Evolutionary conservation across 2,329 filamentous ascomycete genomes (phyloP).

Genomic region (Aureobasidium pullulans): DNA sequence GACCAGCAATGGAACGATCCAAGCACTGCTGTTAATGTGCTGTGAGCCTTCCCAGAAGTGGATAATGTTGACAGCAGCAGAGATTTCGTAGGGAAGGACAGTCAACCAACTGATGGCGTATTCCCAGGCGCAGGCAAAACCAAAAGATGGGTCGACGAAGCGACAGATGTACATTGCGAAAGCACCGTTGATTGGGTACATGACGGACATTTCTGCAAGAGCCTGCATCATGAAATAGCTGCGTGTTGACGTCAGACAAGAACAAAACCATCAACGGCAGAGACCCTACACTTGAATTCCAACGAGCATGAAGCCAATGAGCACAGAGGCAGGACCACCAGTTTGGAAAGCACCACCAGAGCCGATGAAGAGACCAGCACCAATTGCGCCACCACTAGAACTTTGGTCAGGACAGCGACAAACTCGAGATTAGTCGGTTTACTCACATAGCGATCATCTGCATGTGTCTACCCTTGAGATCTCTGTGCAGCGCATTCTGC

Average conservation of each 20-base stretch:
- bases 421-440: not conserved
- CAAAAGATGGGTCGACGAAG: conserved; percentile 37
- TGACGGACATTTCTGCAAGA: conserved; percentile 30
- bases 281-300: conserved; percentile 19
- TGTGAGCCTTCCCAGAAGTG: conserved; percentile 16
- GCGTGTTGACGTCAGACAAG: conserved; percentile 21
- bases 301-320: not conserved
- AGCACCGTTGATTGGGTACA: conserved; percentile 32
- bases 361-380: conserved; percentile 49
- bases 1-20: conserved; percentile 26
- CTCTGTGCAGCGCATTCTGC: conserved; percentile 1
- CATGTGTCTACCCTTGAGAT: conserved; percentile 23
- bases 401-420: conserved; percentile 16
- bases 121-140: conserved; percentile 26
- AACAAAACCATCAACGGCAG: conserved; percentile 24
- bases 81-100: conserved; percentile 27
- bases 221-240: conserved; percentile 27
- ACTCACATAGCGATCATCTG: conserved; percentile 28
- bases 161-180: conserved; percentile 31
- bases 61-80: conserved; percentile 21
- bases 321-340: conserved; percentile 37
- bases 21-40: conserved; percentile 21
- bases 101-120: conserved; percentile 26
- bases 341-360: conserved; percentile 41
- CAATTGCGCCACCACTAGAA: conserved; percentile 34